A percentile compares a stretch with the other conserved stretches of the same genome.
These are phyloP conservation scores for Aspergillus awamori DNA, from an alignment of 2,329 filamentous ascomycete species.

Conservation along the genomic window DNA sequence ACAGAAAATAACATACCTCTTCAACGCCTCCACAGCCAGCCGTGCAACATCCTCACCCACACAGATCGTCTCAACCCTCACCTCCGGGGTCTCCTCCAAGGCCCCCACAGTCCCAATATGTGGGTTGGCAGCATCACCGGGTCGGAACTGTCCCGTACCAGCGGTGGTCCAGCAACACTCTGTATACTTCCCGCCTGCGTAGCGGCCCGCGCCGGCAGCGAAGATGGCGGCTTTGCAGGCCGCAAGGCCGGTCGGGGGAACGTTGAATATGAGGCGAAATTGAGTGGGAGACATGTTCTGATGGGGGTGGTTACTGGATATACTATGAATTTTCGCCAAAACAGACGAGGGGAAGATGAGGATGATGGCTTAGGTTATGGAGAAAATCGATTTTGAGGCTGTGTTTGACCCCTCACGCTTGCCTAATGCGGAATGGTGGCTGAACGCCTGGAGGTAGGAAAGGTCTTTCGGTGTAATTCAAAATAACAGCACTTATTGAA, in stretches of 20 bases:
- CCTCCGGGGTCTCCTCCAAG: slow-evolving; percentile 18
- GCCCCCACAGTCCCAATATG: slow-evolving; percentile 17
- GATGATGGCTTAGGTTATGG: too few relatives aligned
- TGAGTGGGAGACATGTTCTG: background rate
- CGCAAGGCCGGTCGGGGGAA: slow-evolving; percentile 14
- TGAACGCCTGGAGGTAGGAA: too few relatives aligned
- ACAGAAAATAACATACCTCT: slow-evolving; percentile 16
- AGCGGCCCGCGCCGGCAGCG: slow-evolving; percentile 20
- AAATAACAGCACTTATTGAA: too few relatives aligned
- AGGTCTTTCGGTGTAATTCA: too few relatives aligned
- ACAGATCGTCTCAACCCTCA: slow-evolving; percentile 22
- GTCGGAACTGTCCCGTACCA: slow-evolving; percentile 17
- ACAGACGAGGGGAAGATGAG: too few relatives aligned
- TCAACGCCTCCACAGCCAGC: slow-evolving; percentile 21
- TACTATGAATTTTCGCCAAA: too few relatives aligned
- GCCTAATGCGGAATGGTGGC: too few relatives aligned
- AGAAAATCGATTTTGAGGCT: too few relatives aligned
- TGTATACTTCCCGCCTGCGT: slow-evolving; percentile 21
- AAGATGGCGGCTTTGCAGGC: slow-evolving; percentile 22
- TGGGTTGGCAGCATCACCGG: slow-evolving; percentile 18
- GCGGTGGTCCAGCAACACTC: slow-evolving; percentile 21
- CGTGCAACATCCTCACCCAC: slow-evolving; percentile 17
- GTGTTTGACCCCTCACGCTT: too few relatives aligned
- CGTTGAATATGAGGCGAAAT: slow-evolving; percentile 20
- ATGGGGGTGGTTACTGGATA: too few relatives aligned